These are phyloP conservation scores for Crepidotus variabilis DNA, from an alignment of 768 basidiomycete species.

Conservation along the genomic window DNA sequence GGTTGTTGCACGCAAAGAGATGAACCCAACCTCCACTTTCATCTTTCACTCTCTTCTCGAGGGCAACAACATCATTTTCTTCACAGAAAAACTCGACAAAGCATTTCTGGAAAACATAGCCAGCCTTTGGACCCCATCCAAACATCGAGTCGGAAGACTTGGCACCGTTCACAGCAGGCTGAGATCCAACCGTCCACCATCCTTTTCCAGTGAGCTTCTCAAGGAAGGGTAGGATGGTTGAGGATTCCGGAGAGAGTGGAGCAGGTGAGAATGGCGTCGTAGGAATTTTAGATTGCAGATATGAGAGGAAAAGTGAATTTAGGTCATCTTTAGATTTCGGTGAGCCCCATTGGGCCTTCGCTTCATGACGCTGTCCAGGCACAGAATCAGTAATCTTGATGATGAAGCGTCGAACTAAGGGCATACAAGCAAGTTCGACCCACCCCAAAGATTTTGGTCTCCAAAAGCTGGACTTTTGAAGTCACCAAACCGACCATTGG, in stretches of 20 bases:
- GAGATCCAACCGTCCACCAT: conserved; percentile 97
- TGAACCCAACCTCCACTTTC: conserved; percentile 67
- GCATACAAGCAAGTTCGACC: conserved; percentile 53
- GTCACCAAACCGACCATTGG: conserved; percentile 97
- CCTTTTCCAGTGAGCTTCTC: conserved; percentile 71
- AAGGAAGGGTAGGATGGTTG: conserved; percentile 73
- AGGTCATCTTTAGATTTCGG: conserved; percentile 66
- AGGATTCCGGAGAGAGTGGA: conserved; percentile 79
- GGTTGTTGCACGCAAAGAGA: conserved; percentile 80
- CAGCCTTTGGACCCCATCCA: conserved; percentile 91
- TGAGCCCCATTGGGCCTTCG: conserved; percentile 71
- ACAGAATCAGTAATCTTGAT: not conserved
- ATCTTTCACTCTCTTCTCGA: conserved; percentile 54
- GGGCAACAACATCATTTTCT: conserved; percentile 46
- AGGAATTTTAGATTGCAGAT: conserved; percentile 69
- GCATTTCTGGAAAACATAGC: conserved; percentile 96
- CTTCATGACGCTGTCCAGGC: conserved; percentile 49
- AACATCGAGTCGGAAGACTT: conserved; percentile 72
- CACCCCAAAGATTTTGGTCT: conserved; percentile 73
- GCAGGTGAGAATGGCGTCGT: conserved; percentile 88
- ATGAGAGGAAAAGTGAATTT: conserved; percentile 72
- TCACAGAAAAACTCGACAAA: conserved; percentile 97
- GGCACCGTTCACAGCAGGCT: conserved; percentile 86
- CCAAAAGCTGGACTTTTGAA: conserved; percentile 97
- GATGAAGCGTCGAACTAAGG: not conserved